A percentile compares a stretch with the other conserved stretches of the same genome.
These are phyloP conservation scores for Phytophthora multivora DNA, from an alignment of 352 stramenopile genomes.

Conservation along the genomic window DNA sequence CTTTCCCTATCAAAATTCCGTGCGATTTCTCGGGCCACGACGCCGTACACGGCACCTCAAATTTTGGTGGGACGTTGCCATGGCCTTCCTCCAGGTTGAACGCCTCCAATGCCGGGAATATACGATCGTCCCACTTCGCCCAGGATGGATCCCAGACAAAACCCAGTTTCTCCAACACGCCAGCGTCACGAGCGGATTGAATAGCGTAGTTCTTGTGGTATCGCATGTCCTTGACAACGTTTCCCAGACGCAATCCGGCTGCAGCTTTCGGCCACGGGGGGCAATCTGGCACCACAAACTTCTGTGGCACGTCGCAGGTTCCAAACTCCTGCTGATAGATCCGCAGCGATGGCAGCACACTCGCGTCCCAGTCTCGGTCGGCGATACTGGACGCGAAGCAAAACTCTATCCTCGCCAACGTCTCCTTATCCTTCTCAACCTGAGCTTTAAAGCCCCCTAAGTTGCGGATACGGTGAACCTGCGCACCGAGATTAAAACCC, in stretches of 20 bases:
- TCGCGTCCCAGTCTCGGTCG: slow-evolving; percentile 43
- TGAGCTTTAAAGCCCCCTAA: slow-evolving; percentile 29
- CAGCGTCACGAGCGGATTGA: not conserved
- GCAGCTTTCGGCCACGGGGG: slow-evolving; percentile 35
- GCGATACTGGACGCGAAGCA: slow-evolving; percentile 33
- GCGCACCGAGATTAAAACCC: slow-evolving; percentile 27
- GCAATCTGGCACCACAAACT: slow-evolving; percentile 34
- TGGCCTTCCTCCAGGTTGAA: not conserved
- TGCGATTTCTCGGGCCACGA: not conserved
- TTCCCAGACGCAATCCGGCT: slow-evolving; percentile 30
- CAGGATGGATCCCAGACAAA: not conserved
- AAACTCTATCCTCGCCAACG: slow-evolving; percentile 38
- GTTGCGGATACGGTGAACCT: slow-evolving; percentile 36
- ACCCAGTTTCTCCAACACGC: not conserved
- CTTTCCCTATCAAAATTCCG: not conserved
- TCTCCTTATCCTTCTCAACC: slow-evolving; percentile 19
- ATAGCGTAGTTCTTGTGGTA: not conserved
- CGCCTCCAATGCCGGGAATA: not conserved
- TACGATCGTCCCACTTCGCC: not conserved
- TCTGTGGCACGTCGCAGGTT: slow-evolving; percentile 31
- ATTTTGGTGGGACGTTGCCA: not conserved
- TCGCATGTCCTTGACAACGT: not conserved
- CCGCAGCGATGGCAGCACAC: slow-evolving; percentile 38
- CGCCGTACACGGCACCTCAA: not conserved
- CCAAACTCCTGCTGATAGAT: slow-evolving; percentile 27